Evolutionary conservation across 768 basidiomycete species (phyloP), one percentile per base, ranked within the genome.

Genomic region (Boletellus sp.): DNA sequence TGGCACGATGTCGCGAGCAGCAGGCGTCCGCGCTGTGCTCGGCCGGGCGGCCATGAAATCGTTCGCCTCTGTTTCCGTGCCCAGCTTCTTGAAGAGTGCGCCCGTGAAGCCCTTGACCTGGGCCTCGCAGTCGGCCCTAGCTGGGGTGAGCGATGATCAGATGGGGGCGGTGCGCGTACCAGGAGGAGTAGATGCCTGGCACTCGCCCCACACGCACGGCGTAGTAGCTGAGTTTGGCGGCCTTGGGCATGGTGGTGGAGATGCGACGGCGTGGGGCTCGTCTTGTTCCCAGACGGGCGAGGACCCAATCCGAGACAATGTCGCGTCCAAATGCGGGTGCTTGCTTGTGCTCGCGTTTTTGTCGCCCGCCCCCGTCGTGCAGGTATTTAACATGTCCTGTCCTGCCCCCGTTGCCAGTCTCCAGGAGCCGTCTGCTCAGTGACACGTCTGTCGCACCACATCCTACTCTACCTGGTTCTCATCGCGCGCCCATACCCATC

Each of bases 81-180:
- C 45, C 61, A 95, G 85, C 57, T 87, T 90, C 65, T 91, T 84
- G 72, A 77, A 85, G 23, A 62, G 68, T 1, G 90, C 80, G 13
- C 76, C 77, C 0, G 72, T 33, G 61, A 78, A 91, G 28, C 83
- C 83, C 48, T 83, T 79, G 34, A 84, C 75, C 63, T 92, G 89
- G 0, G 64, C 65, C 59, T 84, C 73, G 55, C 86, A 86, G 15
- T 94, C 90, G 6, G 69, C 71, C 91, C 90, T 92, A 4, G 47
- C 15, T 36, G 31, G 11, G 28, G 50, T 60, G 48, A 64, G 34
- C 42, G 56, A 48, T 7, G 70, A 4, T 4, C 5, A 45, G 20
- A 47, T 42, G 73, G 69, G 71, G 58, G 3, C 20, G 71, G 71
- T 11, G 39, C 33, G 47, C 74, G 56, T 60, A 87, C 92, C 93